Evolutionary conservation across 345 rosid genomes (phyloP).

Genomic region (Eucalyptus cloeziana): DNA sequence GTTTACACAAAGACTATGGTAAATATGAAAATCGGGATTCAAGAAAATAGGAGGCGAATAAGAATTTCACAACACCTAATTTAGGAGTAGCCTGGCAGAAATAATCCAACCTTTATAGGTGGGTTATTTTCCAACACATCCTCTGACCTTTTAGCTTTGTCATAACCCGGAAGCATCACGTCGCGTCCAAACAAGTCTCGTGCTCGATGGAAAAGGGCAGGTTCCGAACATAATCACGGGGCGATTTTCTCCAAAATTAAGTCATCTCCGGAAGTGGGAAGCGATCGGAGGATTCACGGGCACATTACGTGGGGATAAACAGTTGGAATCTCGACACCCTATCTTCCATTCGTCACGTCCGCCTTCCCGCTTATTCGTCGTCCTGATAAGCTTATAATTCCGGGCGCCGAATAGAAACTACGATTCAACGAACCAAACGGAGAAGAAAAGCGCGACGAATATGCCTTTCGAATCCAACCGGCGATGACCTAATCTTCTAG

Average conservation of each 20-base stretch:
- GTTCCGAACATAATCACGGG: neutral
- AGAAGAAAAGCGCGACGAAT: neutral
- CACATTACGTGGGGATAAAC: neutral
- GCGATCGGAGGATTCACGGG: neutral
- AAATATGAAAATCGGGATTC: neutral
- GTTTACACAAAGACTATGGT: fast-evolving
- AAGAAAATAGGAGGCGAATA: neutral
- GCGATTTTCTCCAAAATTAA: neutral
- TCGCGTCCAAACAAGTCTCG: neutral
- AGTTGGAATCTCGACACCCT: neutral
- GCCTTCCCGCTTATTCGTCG: neutral
- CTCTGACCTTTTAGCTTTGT: neutral
- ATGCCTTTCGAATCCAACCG: neutral
- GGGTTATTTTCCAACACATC: neutral
- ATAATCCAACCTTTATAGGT: neutral
- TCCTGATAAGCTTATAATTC: neutral
- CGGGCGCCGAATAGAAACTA: neutral
- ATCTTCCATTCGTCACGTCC: neutral
- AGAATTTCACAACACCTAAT: neutral
- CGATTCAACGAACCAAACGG: neutral
- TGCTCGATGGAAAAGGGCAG: neutral
- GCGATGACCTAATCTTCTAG: neutral
- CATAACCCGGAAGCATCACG: neutral
- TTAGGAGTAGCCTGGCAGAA: neutral
- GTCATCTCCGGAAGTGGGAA: neutral